Base-by-base conservation (phyloP, 2,329 filamentous ascomycete genomes). In the Ophiostoma ulmi region DNA sequence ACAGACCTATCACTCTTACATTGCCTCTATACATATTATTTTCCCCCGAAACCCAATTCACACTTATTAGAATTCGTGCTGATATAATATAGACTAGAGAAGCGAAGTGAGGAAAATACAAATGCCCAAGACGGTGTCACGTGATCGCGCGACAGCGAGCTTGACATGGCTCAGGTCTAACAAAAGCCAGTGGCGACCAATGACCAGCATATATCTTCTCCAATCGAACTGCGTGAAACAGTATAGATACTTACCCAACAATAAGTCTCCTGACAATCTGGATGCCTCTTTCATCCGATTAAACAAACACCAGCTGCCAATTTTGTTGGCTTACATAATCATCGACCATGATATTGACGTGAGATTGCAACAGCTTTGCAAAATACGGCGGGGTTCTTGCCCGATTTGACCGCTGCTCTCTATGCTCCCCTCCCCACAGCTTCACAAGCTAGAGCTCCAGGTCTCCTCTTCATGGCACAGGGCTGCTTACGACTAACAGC, bases 371-470 rank as follows among this genome's bases (percentile, higher is more conserved):
- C 41, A 13, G 38, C 52, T 58, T 26, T 67, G 41, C 7, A 31
- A 52, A 44, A 35, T 68, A 52, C 31, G 26, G 66, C 22, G 66
- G 66, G 66, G 66, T 20, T 26, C 31, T 10, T 67, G n/a, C 64
- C 38, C n/a, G 6, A 26, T 44, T 13, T 22, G 13, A 20, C 58
- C 58, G 36, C 44, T 20, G 63, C 44, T 48, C 38, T 39, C 36
- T 17, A n/a, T 39, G 20, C 63, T 39, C 63, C 38, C 67, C 61
- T 36, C 36, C 48, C 67, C 58, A 64, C 64, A 72, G 70, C 72
- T 72, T 48, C 69, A 61, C 66, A 58, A 66, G 70, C 58, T 58
- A 65, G 63, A 41, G 58, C 63, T 39, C 41, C n/a, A 8, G 31
- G 4, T 38, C 63, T 65, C 63, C 63, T 39, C 26, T 39, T 41